Evolutionary conservation across 441 rosid genomes (phyloP), one percentile per base, ranked within the genome.

Genomic region (Populus hybrid): DNA sequence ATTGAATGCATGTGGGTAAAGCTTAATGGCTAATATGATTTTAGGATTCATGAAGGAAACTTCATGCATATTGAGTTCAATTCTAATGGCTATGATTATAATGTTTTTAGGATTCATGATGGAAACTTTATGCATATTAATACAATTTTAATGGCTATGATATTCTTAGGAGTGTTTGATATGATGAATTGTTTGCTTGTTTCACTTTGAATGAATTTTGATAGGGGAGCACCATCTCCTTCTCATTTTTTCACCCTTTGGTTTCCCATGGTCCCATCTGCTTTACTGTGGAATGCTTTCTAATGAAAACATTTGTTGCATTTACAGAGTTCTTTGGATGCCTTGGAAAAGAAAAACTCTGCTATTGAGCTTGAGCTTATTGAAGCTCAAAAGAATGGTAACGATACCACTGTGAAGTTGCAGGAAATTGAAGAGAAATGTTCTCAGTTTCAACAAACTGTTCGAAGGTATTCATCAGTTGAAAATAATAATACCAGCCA

Each of bases 381-480:
- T 74, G 87, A 83, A 76, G 92, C 96, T 75, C 90, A 86, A 71
- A 90, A 82, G 76, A 86, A 88, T 76, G 85, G 81, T 76, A 79
- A 36, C 82, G 90, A 84, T 81, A 85, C 91, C 38, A 71, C 85
- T 67, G 79, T 84, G 74, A 94, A 91, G 87, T 86, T 93, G 69
- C 86, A 73, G 75, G 94, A 88, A 82, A 84, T 91, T 80, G 98
- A 94, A 77, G 86, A 82, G 74, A 91, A 83, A 84, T 90, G 93
- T 82, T 86, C 88, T 83, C 89, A 86, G 82, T 87, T 96, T 80
- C 97, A 89, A 79, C 89, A 83, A 80, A 92, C 80, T 85, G 86
- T 93, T 79, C 85, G 85, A 76, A 91, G 99, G 98, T 95, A 76
- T 33, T 24, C 16, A 28, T 50, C 59, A 74, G 42, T 73, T 73